Base-by-base conservation (phyloP, 1,139 yeast genomes). In the Kluyveromyces marxianus region DNA sequence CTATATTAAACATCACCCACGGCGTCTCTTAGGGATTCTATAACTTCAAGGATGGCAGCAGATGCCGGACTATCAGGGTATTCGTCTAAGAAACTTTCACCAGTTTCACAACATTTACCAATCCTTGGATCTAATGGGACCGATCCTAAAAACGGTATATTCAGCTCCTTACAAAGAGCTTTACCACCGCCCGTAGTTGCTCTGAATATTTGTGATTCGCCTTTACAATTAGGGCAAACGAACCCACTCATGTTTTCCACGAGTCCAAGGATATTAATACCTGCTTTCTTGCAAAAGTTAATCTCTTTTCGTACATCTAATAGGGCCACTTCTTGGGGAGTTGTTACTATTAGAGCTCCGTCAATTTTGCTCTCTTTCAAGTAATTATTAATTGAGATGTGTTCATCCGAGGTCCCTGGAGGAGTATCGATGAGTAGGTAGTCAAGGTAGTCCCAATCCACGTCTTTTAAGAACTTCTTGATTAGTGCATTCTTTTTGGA, bases 181-280 rank as follows among this genome's bases (percentile, higher is more conserved):
- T 77, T 75, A 5, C 97, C 99, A 24, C 99, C 99, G 14, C 98
- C 98, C 1, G 98, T 94, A 3, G 97, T 92, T 33, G 97, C 88
- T 53, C 83, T 84, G 67, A 94, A 94, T 8, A 94, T 90, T 58
- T 83, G 81, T 0, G 96, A 85, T 65, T 89, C 88, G 6, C 95
- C 95, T 51, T 86, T 77, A 66, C 99, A 94, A 55, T 74, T 80
- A 3, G 98, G 98, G 63, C 99, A 94, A 14, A 94, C 97, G 69
- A 94, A 94, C 1, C 98, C 98, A 4, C 96, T 80, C 99, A 94
- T 94, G 63, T 94, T 94, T 63, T 94, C 99, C 31, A 94, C 97
- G 28, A 94, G 67, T 0, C 99, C 99, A 45, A 92, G 65, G 3
- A 94, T 77, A 47, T 76, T 81, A 50, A 94, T 89, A 3, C 82